phyloP scores from a whole-genome alignment of 2,329 filamentous ascomycete species.

The Diaporthe citri region DNA sequence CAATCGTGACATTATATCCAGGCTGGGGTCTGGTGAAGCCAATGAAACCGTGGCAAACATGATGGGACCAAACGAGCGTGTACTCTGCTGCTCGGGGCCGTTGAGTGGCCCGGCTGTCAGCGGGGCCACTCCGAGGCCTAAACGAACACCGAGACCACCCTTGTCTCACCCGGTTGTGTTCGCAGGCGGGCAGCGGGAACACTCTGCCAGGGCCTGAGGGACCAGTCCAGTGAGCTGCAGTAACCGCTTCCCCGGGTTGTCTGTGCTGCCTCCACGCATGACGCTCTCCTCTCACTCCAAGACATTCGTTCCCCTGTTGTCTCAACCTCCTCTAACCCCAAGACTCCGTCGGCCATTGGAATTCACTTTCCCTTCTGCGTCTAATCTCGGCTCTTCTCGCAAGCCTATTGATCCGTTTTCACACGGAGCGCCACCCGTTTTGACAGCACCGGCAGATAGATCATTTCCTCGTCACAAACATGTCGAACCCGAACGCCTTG shows the following conservation, averaged over 20 bases:
- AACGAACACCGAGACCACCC: constrained; percentile 8
- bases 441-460: constrained; percentile 2
- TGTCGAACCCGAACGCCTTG: constrained; percentile 79
- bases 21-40: not conserved
- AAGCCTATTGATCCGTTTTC: constrained; percentile 1
- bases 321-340: not conserved
- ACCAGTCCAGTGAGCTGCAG: not conserved
- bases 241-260: not conserved
- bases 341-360: not conserved
- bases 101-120: constrained; percentile 23
- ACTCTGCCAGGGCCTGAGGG: not conserved
- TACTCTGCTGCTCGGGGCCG: constrained; percentile 3
- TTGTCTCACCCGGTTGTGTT: constrained; percentile 20
- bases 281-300: constrained; percentile 18
- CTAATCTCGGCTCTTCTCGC: not conserved
- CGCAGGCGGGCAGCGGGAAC: not conserved
- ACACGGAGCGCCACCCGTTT: constrained; percentile 1
- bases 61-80: not conserved
- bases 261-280: constrained; percentile 25
- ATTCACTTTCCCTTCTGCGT: constrained; percentile 7
- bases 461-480: constrained; percentile 38
- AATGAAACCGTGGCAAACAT: not conserved
- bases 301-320: constrained; percentile 6
- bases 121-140: constrained; percentile 16
- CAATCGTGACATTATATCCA: not conserved